Percentiles rank a stretch among this genome's conserved stretches.
Evolutionary conservation across 306 rosid species (phyloP).

Genomic region (Ziziphus jujuba): DNA sequence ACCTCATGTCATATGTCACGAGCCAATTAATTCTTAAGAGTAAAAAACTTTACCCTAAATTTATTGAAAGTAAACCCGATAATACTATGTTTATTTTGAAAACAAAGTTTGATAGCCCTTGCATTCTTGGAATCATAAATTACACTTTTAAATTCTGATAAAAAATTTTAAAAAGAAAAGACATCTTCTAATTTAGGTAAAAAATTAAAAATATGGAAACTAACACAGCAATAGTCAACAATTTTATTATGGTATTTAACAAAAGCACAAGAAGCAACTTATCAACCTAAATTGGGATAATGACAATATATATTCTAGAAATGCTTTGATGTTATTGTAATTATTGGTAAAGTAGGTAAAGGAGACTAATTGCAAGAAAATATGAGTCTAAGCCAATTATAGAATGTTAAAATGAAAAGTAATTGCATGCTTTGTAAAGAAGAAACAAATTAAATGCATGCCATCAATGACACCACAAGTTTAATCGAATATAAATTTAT

Average conservation of each 20-base stretch:
- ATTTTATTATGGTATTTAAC: not conserved
- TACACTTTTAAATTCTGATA: not conserved
- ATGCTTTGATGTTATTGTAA: not conserved
- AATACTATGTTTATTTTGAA: no score
- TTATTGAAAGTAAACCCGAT: no score
- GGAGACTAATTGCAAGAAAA: not conserved
- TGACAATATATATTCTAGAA: not conserved
- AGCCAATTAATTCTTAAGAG: no score
- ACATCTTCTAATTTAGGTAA: not conserved
- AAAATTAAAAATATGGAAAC: not conserved
- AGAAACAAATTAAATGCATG: no score
- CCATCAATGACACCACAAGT: no score
- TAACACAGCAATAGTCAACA: not conserved
- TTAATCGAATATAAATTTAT: no score
- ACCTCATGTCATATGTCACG: not conserved
- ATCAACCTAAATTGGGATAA: not conserved
- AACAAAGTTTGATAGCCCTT: no score
- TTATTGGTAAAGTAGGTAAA: slow-evolving; percentile 5
- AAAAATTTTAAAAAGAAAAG: no score
- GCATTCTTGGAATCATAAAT: not conserved
- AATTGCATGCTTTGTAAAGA: not conserved
- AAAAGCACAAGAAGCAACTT: no score
- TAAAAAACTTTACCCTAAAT: no score
- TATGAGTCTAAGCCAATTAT: not conserved
- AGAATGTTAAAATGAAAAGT: not conserved